Evolutionary conservation across 2,329 filamentous ascomycete genomes (phyloP).

Genomic region (Aurifilum marmelostoma): DNA sequence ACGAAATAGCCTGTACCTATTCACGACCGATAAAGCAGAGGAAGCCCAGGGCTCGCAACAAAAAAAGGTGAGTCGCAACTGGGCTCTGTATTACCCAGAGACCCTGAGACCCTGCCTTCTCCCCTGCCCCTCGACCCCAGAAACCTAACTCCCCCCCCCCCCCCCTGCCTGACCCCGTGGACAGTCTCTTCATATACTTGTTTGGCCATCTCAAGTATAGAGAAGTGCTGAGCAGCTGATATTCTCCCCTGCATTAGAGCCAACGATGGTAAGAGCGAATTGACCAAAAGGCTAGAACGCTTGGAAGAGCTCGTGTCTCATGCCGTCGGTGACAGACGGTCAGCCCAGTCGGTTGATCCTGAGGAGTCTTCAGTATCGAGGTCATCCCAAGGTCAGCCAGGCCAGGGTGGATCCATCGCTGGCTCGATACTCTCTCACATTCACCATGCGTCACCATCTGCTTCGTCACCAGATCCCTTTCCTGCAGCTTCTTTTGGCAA

Average conservation of each 20-base stretch:
- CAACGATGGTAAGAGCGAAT: background rate
- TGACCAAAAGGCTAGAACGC: slow-evolving; percentile 4
- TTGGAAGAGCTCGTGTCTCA: slow-evolving; percentile 15
- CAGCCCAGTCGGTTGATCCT: background rate
- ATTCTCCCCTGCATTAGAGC: background rate
- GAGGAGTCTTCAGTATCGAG: background rate
- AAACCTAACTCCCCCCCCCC: too few relatives aligned
- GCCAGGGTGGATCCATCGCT: background rate
- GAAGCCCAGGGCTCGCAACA: background rate
- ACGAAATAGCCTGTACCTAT: slow-evolving; percentile 52
- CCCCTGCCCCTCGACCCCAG: too few relatives aligned
- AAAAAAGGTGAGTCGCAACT: slow-evolving; percentile 5
- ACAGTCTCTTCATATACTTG: background rate
- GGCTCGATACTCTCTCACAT: background rate
- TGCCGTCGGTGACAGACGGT: slow-evolving; percentile 12
- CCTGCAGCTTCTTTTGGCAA: slow-evolving; percentile 33
- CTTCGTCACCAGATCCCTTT: slow-evolving; percentile 17
- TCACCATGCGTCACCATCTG: slow-evolving; percentile 8
- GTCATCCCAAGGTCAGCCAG: background rate
- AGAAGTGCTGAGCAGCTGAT: background rate
- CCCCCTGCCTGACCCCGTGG: background rate
- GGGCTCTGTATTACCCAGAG: too few relatives aligned
- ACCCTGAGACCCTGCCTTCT: too few relatives aligned
- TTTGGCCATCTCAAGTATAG: background rate
- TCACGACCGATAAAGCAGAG: slow-evolving; percentile 32